A percentile compares a stretch with the other conserved stretches of the same genome.
Conservation (phyloP, 2,329 filamentous ascomycete species). For the Parascedosporium putredinis region DNA sequence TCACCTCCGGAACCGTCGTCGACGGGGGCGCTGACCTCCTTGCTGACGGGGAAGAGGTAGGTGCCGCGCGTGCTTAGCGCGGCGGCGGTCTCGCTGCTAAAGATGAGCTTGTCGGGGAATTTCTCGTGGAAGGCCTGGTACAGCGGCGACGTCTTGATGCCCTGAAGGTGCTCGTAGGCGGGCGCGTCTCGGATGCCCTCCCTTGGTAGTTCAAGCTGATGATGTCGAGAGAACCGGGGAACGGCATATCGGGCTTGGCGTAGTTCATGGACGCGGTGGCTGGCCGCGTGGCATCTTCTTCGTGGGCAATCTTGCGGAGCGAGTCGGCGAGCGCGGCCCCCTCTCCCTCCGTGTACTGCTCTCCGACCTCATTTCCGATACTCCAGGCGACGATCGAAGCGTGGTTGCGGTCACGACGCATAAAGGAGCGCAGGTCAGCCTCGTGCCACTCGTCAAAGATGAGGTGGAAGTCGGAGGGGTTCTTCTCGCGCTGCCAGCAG, state of each 20-base stretch:
- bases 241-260: conserved; percentile 26
- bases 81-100: conserved; percentile 31
- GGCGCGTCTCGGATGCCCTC: conserved; percentile 29
- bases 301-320: conserved; percentile 29
- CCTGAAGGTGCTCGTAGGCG: conserved; percentile 19
- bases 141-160: conserved; percentile 18
- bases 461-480: conserved; percentile 35
- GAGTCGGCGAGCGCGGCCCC: conserved; percentile 21
- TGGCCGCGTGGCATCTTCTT: conserved; percentile 37
- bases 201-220: conserved; percentile 47
- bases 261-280: conserved; percentile 35
- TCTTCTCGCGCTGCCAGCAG: conserved; percentile 36
- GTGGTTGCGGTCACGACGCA: conserved; percentile 45
- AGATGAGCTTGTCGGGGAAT: conserved; percentile 37
- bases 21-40: conserved; percentile 24
- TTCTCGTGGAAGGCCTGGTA: conserved; percentile 32
- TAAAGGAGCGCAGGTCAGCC: conserved; percentile 36
- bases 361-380: conserved; percentile 42
- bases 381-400: conserved; percentile 42
- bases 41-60: conserved; percentile 40
- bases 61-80: conserved; percentile 38
- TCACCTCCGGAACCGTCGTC: conserved; percentile 29
- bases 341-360: conserved; percentile 27
- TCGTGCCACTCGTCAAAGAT: conserved; percentile 44
- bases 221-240: conserved; percentile 33